Evolutionary conservation across 1,284 basidiomycete genomes (phyloP), one percentile per base, ranked within the genome.

Genomic region (Volvariella volvacea): DNA sequence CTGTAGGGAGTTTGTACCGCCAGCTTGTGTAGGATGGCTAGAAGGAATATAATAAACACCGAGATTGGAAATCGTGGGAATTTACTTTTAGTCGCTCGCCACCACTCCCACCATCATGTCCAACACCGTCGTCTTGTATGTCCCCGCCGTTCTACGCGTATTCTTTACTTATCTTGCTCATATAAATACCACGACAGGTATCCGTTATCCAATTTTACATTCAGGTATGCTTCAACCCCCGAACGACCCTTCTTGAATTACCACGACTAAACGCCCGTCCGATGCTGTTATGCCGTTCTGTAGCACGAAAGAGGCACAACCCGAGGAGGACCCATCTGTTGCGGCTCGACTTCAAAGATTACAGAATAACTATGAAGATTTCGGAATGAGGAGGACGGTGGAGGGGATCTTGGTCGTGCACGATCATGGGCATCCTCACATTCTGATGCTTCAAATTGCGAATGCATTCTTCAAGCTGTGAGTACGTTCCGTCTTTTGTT

Each of bases 381-480:
- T 88, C 61, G 95, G 92, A 3, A 94, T 95, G 85, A 78, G 93
- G 22, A 73, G 92, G 16, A 94, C 92, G 0, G 92, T 96, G 8
- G 95, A 99, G 60, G 95, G 92, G n/a, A 86, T 98, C 49, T 78
- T 99, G 25, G 85, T 98, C 42, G 93, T 97, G 19, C 93, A 96
- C 64, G 88, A 92, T 60, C 91, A 92, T 51, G 90, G 92, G 0
- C 88, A 94, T 59, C 91, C 92, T 2, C 95, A 98, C 59, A 89
- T 98, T 49, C 80, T 99, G 52, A 95, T 98, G 83, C 77, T 98
- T 12, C 95, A 98, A 63, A 96, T 99, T 58, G 95, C 93, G 25
- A 97, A 97, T 61, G 92, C 93, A 15, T 99, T 97, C 67, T 98
- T 97, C 78, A 98, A 98, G 65, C 78, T 98, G 92, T 92, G 57